Percentiles rank a stretch among this genome's conserved stretches.
phyloP scores from a whole-genome alignment of 257 asterid genomes.

The Salvia rosmarinus region DNA sequence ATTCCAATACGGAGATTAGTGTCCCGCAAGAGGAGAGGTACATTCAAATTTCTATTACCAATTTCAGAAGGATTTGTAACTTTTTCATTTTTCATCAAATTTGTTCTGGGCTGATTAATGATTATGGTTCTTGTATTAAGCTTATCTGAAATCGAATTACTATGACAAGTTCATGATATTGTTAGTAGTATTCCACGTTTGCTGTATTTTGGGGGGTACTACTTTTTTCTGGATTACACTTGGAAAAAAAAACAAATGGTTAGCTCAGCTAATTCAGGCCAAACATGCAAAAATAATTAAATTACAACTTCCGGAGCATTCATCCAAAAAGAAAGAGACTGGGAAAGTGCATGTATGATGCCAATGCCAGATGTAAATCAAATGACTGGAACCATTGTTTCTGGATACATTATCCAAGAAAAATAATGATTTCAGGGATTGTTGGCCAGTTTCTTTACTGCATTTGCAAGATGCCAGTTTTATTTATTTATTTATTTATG shows the following conservation, averaged over 20 bases:
- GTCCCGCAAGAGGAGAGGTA: slow-evolving; percentile 64
- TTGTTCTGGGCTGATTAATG: slow-evolving; percentile 25
- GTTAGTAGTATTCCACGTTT: background rate
- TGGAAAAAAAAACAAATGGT: background rate
- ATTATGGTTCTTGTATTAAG: slow-evolving; percentile 16
- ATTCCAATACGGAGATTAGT: slow-evolving; percentile 47
- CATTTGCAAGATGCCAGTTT: background rate
- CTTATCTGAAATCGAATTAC: background rate
- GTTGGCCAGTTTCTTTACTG: background rate
- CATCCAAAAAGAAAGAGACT: background rate
- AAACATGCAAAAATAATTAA: background rate
- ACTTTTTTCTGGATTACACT: background rate
- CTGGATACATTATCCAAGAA: background rate
- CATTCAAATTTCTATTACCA: slow-evolving; percentile 20
- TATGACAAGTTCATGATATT: background rate
- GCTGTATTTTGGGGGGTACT: background rate
- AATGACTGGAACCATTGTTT: background rate
- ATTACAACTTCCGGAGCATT: background rate
- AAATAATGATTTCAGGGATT: background rate
- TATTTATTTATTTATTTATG: background rate
- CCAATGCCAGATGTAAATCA: background rate
- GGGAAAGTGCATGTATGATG: background rate
- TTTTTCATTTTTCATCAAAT: slow-evolving; percentile 12
- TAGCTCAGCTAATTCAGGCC: background rate
- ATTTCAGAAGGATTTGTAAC: slow-evolving; percentile 14